These are phyloP conservation scores for Colletotrichum echinochloae DNA, from an alignment of 2,329 filamentous ascomycete genomes.

Conservation along the genomic window DNA sequence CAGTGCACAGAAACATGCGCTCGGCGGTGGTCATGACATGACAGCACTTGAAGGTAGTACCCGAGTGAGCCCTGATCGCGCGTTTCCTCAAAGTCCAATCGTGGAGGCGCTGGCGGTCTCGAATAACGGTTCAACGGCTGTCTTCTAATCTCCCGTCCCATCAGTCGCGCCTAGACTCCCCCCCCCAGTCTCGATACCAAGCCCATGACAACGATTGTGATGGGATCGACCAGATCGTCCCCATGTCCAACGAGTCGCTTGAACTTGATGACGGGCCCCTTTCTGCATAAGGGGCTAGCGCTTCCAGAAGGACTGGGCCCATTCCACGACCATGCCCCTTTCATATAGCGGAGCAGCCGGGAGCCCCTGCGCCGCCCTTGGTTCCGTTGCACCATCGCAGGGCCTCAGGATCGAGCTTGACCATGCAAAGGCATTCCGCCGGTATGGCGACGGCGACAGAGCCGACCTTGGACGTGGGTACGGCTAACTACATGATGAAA, in stretches of 20 bases:
- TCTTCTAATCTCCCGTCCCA: constrained; percentile 6
- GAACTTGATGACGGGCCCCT: constrained; percentile 10
- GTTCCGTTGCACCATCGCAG: constrained; percentile 14
- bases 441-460: constrained; percentile 2
- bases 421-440: constrained; percentile 12
- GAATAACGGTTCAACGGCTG: constrained; percentile 26
- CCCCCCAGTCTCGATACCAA: neutral
- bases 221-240: neutral
- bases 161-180: constrained; percentile 7
- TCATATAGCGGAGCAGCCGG: constrained; percentile 32
- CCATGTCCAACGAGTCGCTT: neutral
- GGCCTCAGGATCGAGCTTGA: constrained; percentile 37
- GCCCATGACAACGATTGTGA: constrained; percentile 9
- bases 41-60: neutral
- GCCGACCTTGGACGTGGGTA: constrained; percentile 4
- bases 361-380: constrained; percentile 32
- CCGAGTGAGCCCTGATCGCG: constrained; percentile 1
- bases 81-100: neutral
- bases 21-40: neutral
- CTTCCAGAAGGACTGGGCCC: constrained; percentile 38
- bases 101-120: neutral
- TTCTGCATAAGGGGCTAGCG: constrained; percentile 5
- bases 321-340: constrained; percentile 36
- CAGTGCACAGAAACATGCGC: constrained; percentile 16
- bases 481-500: neutral